Base-by-base conservation (phyloP, 2,329 filamentous ascomycete species). In the Xylaria multiplex region DNA sequence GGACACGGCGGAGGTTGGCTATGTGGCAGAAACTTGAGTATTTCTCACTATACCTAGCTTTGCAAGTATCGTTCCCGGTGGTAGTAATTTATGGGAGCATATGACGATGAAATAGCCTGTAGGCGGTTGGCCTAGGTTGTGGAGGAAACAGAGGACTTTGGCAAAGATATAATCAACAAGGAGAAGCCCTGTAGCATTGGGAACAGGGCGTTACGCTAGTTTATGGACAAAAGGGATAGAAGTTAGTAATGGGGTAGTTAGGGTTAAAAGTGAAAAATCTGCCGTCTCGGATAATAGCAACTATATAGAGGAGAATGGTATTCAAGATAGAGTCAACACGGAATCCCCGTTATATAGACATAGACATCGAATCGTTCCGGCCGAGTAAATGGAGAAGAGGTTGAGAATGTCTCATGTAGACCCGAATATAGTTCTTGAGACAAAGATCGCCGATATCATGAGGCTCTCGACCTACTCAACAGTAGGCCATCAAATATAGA, bases 351-450 rank as follows among this genome's bases (percentile, higher is more conserved):
- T 11, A 9, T 45, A 46, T 61, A 35, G 30, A 53, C 16, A 52
- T n/a, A 52, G 45, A 37, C 16, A 7, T 19, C 2, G 19, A 24
- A 56, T 32, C 46, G n/a, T 45, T 13, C 19, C 14, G 19, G 19
- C n/a, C 19, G 22, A 52, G n/a, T 52, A 53, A 27, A 46, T 14
- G 35, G 6, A 11, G 9, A 19, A 1, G 6, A 16, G 24, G n/a
- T 13, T 48, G 3, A 22, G 6, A 16, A 24, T 48, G 37, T 65
- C 45, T n/a, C 37, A 60, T 49, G 40, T 61, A 30, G 2, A 40
- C 42, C 32, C 6, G n/a, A 52, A 61, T 62, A 53, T 42, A 46
- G 22, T 1, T 27, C 27, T 37, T 14, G 42, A 62, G 48, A 55
- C 24, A 45, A 58, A 32, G n/a, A 45, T 32, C 14, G 4, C 7